Conservation (phyloP, 371 early-diverging fungal species). For the Syncephalastrum racemosum region DNA sequence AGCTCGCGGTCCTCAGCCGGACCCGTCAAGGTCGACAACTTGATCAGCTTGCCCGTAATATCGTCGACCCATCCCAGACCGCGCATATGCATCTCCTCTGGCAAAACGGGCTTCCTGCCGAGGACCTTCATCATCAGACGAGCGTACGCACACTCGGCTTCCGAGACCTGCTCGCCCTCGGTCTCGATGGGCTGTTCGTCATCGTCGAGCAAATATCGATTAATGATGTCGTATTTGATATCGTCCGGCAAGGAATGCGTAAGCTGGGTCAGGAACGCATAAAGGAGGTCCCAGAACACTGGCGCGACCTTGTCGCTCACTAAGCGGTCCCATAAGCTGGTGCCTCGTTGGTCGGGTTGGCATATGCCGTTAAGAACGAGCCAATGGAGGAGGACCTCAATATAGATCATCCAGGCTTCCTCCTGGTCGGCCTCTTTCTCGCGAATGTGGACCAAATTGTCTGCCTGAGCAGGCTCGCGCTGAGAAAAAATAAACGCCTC, state of each 20-base stretch:
- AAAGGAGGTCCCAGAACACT: constrained; percentile 36
- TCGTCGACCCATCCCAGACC: constrained; percentile 55
- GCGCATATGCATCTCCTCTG: constrained; percentile 41
- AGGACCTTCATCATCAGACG: constrained; percentile 16
- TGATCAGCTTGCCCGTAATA: constrained; percentile 28
- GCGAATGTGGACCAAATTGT: not conserved
- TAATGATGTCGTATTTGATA: constrained; percentile 31
- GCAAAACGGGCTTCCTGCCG: constrained; percentile 33
- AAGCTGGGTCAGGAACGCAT: constrained; percentile 32
- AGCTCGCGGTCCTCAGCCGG: not conserved
- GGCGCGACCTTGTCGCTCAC: constrained; percentile 16
- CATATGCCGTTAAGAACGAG: constrained; percentile 39
- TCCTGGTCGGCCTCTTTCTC: constrained; percentile 5
- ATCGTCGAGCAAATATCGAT: constrained; percentile 33
- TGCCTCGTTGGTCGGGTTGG: constrained; percentile 8
- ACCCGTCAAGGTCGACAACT: constrained; percentile 10
- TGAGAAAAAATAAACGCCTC: constrained; percentile 20
- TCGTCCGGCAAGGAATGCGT: constrained; percentile 29
- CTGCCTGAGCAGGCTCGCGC: constrained; percentile 4
- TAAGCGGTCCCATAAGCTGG: constrained; percentile 35
- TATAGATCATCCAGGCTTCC: constrained; percentile 38
- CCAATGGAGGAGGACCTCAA: constrained; percentile 48
- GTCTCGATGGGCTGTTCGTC: constrained; percentile 6
- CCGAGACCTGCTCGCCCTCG: constrained; percentile 1
- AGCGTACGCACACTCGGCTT: constrained; percentile 18